Percentiles rank a stretch among this genome's conserved stretches.
Conservation (phyloP, 805 yeast genomes). For the Starmerella apicola region DNA sequence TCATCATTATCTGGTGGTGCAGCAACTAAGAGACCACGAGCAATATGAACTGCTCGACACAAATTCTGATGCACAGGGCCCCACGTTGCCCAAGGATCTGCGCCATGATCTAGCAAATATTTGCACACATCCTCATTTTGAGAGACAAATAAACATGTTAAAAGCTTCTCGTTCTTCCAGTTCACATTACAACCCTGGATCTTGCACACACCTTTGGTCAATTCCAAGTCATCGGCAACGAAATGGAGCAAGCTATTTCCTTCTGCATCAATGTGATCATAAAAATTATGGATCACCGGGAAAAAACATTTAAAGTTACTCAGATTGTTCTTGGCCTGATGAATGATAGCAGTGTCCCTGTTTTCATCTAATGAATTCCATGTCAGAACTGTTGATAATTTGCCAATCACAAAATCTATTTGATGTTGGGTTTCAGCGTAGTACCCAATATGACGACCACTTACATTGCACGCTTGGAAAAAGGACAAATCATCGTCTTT, state of each 20-base stretch:
- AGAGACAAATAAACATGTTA: slow-evolving; percentile 47
- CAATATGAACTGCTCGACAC: too few species aligned
- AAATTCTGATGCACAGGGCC: background rate
- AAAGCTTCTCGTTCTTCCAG: slow-evolving; percentile 41
- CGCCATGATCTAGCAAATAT: slow-evolving; percentile 39
- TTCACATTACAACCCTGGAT: slow-evolving; percentile 41
- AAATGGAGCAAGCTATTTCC: slow-evolving; percentile 74
- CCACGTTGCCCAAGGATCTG: slow-evolving; percentile 31
- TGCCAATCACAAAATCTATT: background rate
- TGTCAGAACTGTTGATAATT: slow-evolving; percentile 48
- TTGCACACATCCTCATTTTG: slow-evolving; percentile 49
- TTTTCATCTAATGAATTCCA: slow-evolving; percentile 58
- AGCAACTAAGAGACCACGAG: too few species aligned
- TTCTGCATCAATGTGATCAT: slow-evolving; percentile 54
- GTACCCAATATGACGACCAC: slow-evolving; percentile 59
- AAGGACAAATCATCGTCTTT: slow-evolving; percentile 40
- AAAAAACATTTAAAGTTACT: background rate
- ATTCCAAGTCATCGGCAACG: slow-evolving; percentile 29
- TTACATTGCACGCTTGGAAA: slow-evolving; percentile 38
- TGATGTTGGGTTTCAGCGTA: slow-evolving; percentile 26
- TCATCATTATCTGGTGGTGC: slow-evolving; percentile 9
- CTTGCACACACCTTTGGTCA: slow-evolving; percentile 1
- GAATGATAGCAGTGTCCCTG: slow-evolving; percentile 67
- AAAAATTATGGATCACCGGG: slow-evolving; percentile 5
- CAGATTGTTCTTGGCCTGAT: slow-evolving; percentile 33